Percentiles rank a stretch among this genome's conserved stretches.
Evolutionary conservation across 331 rosid species (phyloP).

Genomic region (Erythrophleum ivorense): DNA sequence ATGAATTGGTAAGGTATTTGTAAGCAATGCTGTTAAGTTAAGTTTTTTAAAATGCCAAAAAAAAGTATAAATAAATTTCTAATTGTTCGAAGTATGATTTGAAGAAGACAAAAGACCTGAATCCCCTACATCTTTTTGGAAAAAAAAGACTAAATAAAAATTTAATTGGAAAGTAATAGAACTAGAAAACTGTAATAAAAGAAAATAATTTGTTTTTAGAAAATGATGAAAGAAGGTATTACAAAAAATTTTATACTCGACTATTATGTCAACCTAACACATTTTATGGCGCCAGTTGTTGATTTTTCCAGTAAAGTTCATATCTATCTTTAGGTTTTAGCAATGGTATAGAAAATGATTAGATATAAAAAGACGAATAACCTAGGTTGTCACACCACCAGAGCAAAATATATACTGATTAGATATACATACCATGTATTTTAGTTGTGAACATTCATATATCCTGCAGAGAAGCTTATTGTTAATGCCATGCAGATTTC

Average conservation of each 20-base stretch:
- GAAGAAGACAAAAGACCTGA: too few relatives aligned
- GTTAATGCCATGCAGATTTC: neutral
- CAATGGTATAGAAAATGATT: neutral
- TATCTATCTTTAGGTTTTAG: neutral
- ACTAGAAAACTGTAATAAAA: neutral
- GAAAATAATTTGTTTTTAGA: neutral
- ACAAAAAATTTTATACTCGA: neutral
- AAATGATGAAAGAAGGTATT: neutral
- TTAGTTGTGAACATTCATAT: too few relatives aligned
- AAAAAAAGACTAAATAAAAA: too few relatives aligned
- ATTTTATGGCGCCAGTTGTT: neutral
- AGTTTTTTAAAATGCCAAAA: too few relatives aligned
- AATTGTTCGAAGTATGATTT: too few relatives aligned
- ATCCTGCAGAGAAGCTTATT: too few relatives aligned
- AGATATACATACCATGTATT: too few relatives aligned
- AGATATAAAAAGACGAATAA: neutral
- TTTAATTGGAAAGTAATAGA: neutral
- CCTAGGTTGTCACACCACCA: neutral
- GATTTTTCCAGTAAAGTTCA: slow-evolving; percentile 6
- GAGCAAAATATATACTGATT: neutral
- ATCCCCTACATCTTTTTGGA: too few relatives aligned
- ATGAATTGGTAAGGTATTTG: too few relatives aligned
- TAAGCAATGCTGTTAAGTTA: too few relatives aligned
- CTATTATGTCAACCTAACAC: neutral
- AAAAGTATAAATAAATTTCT: too few relatives aligned